phyloP scores from a whole-genome alignment of 169 alveolate genomes.

The Plasmodium chabaudi region DNA sequence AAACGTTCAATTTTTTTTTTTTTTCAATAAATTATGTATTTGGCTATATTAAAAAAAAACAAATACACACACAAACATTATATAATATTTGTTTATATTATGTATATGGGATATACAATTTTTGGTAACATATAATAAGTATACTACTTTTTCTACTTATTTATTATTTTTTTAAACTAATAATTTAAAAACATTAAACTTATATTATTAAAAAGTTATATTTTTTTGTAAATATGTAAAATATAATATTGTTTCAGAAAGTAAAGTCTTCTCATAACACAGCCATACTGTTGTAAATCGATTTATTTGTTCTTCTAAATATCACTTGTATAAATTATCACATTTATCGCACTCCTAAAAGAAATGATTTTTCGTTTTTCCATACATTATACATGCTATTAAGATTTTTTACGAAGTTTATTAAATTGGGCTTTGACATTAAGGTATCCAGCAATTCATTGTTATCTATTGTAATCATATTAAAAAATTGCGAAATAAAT shows the following conservation, averaged over 20 bases:
- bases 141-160: no score
- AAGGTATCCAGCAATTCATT: slow-evolving; percentile 33
- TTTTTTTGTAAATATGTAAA: no score
- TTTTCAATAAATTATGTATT: slow-evolving; percentile 4
- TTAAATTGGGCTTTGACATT: slow-evolving; percentile 55
- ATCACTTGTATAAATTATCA: not conserved
- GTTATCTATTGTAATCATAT: slow-evolving; percentile 20
- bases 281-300: no score
- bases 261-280: no score
- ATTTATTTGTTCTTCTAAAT: no score
- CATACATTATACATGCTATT: slow-evolving; percentile 39
- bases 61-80: not conserved
- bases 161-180: no score
- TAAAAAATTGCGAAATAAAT: not conserved
- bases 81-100: no score
- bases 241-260: no score
- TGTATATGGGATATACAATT: no score
- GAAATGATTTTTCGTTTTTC: slow-evolving; percentile 70
- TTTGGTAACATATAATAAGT: no score
- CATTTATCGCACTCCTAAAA: slow-evolving; percentile 10
- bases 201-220: no score
- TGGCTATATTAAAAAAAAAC: not conserved
- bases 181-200: no score
- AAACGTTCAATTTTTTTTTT: not conserved
- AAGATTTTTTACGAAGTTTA: slow-evolving; percentile 42